Evolutionary conservation across 2,329 filamentous ascomycete genomes (phyloP), one percentile per base, ranked within the genome.

Genomic region (Colletotrichum sansevieriae): DNA sequence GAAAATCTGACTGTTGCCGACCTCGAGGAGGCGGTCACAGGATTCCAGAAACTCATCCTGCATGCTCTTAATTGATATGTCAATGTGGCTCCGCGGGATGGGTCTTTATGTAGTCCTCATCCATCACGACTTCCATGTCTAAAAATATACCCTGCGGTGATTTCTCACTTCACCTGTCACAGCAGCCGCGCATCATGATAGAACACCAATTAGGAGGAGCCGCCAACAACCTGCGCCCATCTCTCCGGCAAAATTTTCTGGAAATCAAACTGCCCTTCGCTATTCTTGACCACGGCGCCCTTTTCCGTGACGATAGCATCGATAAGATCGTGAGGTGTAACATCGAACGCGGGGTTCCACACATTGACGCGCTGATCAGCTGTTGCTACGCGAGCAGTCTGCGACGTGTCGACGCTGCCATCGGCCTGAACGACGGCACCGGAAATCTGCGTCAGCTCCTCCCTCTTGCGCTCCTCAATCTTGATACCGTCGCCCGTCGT

Each of bases 301-400:
- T 92, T 90, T 81, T 99, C 96, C 0, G 96, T 99, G 71, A 98
- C 93, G 66, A 99, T 92, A 2, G 92, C 94, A 79, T 99, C 96
- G 72, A 99, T 98, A 61, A 98, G 83, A 71, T 89, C 88, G 43
- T 92, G 89, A 0, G 96, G 95, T 10, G 96, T 99, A 39, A 99
- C 93, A 76, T 99, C 96, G 77, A 99, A 99, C 0, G 94, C 92
- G 37, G 96, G 96, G 78, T 99, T 99, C 95, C 96, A 99, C 9
- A 98, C 94, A 46, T 87, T 84, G 71, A 98, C 94, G 2, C 89
- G 89, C 76, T 90, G 87, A 71, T 91, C 87, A 0, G 95, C 95
- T 59, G 93, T 95, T 47, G 92, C 93, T 37, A 98, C 88, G 12
- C 91, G 89, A 65, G 91, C 91, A 18, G 90, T 89, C 58, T 84